phyloP scores from a whole-genome alignment of 768 basidiomycete species.

The Suillus bovinus region DNA sequence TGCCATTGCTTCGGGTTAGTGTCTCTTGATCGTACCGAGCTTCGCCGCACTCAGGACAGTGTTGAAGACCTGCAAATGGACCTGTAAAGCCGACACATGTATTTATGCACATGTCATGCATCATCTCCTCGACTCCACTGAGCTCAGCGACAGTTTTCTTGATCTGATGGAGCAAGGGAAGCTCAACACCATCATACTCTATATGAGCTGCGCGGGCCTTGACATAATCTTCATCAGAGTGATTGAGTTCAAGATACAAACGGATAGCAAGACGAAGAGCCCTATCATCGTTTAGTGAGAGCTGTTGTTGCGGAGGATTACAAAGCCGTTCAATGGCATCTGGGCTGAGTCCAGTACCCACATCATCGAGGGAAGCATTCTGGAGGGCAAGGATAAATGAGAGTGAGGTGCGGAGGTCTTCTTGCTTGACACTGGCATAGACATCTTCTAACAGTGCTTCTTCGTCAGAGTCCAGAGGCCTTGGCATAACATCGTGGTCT shows the following conservation, averaged over 20 bases:
- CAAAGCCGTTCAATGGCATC: constrained; percentile 21
- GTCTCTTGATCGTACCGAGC: no score
- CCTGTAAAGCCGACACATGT: constrained; percentile 27
- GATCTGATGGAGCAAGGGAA: constrained; percentile 3
- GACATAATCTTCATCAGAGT: neutral
- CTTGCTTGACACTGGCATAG: constrained; percentile 4
- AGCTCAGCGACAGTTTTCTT: neutral
- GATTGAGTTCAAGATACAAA: neutral
- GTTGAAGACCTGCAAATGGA: constrained; percentile 3
- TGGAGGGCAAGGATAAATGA: constrained; percentile 23
- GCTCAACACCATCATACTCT: neutral
- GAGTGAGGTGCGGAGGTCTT: neutral
- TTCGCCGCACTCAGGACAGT: constrained; percentile 33
- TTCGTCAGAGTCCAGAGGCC: neutral
- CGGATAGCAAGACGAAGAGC: neutral
- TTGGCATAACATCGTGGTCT: neutral
- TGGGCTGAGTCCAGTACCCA: constrained; percentile 16
- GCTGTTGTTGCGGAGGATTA: constrained; percentile 18
- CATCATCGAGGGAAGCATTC: constrained; percentile 29
- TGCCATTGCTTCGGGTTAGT: no score
- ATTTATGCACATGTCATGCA: constrained; percentile 27
- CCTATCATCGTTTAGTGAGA: neutral
- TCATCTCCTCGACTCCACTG: constrained; percentile 7
- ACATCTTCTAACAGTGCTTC: constrained; percentile 1
- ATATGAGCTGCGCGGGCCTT: neutral